Evolutionary conservation across 169 alveolate genomes (phyloP), one percentile per base, ranked within the genome.

Genomic region (Cryptosporidium xiaoi): DNA sequence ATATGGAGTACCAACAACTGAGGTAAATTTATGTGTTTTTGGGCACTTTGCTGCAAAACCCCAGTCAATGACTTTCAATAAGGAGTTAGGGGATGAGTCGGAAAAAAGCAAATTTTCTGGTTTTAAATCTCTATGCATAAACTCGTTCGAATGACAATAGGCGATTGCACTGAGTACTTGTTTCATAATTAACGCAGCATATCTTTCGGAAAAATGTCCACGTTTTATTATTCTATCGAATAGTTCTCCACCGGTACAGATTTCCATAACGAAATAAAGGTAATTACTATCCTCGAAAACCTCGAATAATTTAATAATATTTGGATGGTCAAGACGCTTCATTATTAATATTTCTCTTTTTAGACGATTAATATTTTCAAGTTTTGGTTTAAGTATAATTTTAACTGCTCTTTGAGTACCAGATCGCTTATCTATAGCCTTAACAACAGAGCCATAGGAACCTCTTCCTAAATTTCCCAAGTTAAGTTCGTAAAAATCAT

Each of bases 1-100:
- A 87, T 97, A 97, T 8, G 99, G 99, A 4, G 98, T 95, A 31
- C 98, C 97, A 31, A 95, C 97, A 24, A 94, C 93, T 27, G 95
- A 93, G 62, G 93, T 90, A 90, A 94, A 93, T 66, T 93, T 94
- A 71, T 95, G 98, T 55, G 93, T 83, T 64, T 91, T 93, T 91
- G 91, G 91, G 68, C 97, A 95, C 82, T 93, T 93, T 29, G 97
- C 94, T 1, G 97, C 97, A 71, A 95, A 95, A 5, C 98, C 97
- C 97, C 97, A 95, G 90, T 95, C 97, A n/a, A 97, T 97, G 51
- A 97, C 94, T 91, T 96, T 96, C 51, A 97, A 92, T 16, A 93
- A 95, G 40, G 98, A 94, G 48, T 94, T 94, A n/a, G 92, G 94
- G n/a, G 83, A 66, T 5, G 89, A 82, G 36, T 93, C 93, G 60